A percentile compares a stretch with the other conserved stretches of the same genome.
Evolutionary conservation across 1,284 basidiomycete genomes (phyloP).

Genomic region (Leccinum subrobustum): DNA sequence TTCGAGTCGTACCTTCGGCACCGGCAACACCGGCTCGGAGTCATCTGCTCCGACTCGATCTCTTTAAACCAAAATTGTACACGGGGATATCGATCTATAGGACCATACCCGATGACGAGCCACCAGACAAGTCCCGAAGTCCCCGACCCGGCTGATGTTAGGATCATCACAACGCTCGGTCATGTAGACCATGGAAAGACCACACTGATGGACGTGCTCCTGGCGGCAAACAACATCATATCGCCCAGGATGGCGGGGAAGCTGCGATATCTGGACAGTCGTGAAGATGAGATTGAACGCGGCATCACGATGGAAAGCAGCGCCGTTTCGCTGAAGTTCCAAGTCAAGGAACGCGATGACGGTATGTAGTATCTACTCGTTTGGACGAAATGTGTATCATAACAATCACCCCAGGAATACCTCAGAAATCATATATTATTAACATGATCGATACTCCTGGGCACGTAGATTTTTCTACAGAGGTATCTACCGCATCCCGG

Average conservation of each 20-base stretch:
- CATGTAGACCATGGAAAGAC: slow-evolving; percentile 94
- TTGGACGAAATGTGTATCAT: slow-evolving; percentile 20
- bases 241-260: slow-evolving; percentile 94
- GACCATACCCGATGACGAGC: slow-evolving; percentile 21
- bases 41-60: too few species aligned
- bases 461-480: slow-evolving; percentile 97
- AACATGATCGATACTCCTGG: slow-evolving; percentile 99
- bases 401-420: slow-evolving; percentile 46
- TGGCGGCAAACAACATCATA: slow-evolving; percentile 98
- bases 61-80: neutral
- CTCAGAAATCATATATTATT: slow-evolving; percentile 68
- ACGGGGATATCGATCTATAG: neutral
- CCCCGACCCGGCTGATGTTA: slow-evolving; percentile 57
- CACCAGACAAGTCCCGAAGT: slow-evolving; percentile 29
- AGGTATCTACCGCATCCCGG: slow-evolving; percentile 93
- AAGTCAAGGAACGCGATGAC: slow-evolving; percentile 58
- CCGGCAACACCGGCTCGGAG: neutral
- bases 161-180: slow-evolving; percentile 79
- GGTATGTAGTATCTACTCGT: slow-evolving; percentile 38
- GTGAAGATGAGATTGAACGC: slow-evolving; percentile 96
- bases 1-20: neutral
- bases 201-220: slow-evolving; percentile 93
- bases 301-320: slow-evolving; percentile 99
- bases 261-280: slow-evolving; percentile 91
- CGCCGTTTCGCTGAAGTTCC: slow-evolving; percentile 86